These are phyloP conservation scores for Fusarium setosum DNA, from an alignment of 2,329 filamentous ascomycete species.

Conservation along the genomic window DNA sequence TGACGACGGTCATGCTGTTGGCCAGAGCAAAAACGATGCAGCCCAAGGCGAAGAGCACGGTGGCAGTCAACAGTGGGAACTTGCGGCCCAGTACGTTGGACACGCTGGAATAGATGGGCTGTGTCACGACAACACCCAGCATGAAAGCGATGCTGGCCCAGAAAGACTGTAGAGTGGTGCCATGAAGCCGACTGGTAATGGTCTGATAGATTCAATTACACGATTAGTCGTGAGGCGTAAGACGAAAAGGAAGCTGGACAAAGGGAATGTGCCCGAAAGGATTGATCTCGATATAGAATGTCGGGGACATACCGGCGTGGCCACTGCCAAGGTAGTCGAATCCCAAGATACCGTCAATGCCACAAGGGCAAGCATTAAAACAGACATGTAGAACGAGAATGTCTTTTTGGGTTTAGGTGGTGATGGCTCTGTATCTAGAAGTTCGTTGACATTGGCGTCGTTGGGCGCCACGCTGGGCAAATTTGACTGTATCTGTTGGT, in stretches of 20 bases:
- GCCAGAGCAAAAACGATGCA: constrained; percentile 52
- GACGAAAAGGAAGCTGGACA: too few species aligned
- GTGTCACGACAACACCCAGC: constrained; percentile 70
- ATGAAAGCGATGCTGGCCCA: constrained; percentile 79
- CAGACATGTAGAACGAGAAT: constrained; percentile 6
- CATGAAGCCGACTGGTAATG: constrained; percentile 62
- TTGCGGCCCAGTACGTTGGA: constrained; percentile 39
- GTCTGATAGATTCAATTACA: constrained; percentile 18
- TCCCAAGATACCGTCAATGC: constrained; percentile 27
- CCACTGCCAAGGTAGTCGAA: constrained; percentile 34
- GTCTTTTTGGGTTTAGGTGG: background rate
- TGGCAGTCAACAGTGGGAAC: constrained; percentile 39
- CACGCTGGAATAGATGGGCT: constrained; percentile 56
- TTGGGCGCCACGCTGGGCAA: too few species aligned
- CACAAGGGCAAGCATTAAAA: constrained; percentile 9
- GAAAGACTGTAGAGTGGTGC: constrained; percentile 71
- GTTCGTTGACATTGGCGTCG: too few species aligned
- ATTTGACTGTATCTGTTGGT: too few species aligned
- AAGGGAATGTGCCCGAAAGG: too few species aligned
- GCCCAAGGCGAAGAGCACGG: constrained; percentile 52
- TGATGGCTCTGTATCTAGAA: too few species aligned
- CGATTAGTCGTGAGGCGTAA: too few species aligned
- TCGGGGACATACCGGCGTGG: constrained; percentile 25
- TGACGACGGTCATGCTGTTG: constrained; percentile 41
- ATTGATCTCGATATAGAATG: too few species aligned